Base-by-base conservation (phyloP, 345 rosid genomes). In the Bruguiera sexangula region DNA sequence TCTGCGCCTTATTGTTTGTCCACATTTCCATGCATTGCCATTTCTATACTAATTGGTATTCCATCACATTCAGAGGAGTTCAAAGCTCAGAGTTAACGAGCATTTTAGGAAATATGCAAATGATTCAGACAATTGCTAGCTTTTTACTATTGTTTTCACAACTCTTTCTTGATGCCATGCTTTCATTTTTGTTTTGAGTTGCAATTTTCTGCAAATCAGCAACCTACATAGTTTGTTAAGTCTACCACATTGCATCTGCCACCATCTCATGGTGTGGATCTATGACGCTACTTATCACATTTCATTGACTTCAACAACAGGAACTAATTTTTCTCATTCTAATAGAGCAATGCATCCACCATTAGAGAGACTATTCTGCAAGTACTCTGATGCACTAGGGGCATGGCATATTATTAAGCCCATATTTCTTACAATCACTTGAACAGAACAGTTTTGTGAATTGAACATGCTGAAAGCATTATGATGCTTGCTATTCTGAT, bases 61-160 rank as follows among this genome's bases (percentile, higher is more conserved):
- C 11, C 13, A 39, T 39, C 48, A 10, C 16, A 39, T 39, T 39
- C 36, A 32, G 36, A 6, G 36, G 36, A 32, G 6, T 32, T 32
- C 48, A 39, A 11, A 39, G 48, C 48, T 39, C 16, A 11, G 48
- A 39, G 48, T 39, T 39, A 15, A 39, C 48, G 10, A 39, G 48
- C 13, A 39, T 39, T 15, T 39, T 39, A 39, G 13, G 16, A 39
- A 39, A 39, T 39, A 39, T 39, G 48, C 48, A 1, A 39, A 39
- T 39, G 48, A 39, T 39, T 39, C 48, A 39, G 48, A 39, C 48
- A 16, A 39, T 39, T 39, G 62, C 70, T 92, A 34, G 74, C 80
- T 58, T 60, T 90, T 61, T 76, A 84, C 57, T 73, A 90, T 73
- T 78, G 81, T 76, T 80, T 85, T 78, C 93, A 85, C 75, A 85